These are phyloP conservation scores for Candolleomyces aberdarensis DNA, from an alignment of 768 basidiomycete genomes.

Conservation along the genomic window DNA sequence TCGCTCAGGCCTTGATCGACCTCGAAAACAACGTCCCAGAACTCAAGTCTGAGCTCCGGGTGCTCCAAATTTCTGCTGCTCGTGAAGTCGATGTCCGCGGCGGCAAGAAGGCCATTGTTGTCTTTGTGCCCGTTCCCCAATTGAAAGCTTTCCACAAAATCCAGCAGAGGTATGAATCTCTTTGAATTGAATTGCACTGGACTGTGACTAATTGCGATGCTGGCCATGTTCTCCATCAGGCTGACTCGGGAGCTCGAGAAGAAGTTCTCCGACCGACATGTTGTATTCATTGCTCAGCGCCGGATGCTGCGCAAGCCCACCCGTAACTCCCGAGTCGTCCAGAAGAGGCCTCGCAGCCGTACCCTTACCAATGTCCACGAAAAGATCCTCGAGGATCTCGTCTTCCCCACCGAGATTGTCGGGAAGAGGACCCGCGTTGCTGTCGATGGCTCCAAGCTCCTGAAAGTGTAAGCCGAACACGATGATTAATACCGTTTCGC, in stretches of 20 bases:
- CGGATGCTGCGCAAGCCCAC: slow-evolving; percentile 98
- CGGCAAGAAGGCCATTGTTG: slow-evolving; percentile 98
- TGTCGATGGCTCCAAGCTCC: slow-evolving; percentile 90
- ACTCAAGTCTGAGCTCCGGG: slow-evolving; percentile 94
- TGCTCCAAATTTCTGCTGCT: slow-evolving; percentile 96
- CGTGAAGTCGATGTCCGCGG: slow-evolving; percentile 99
- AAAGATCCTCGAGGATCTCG: slow-evolving; percentile 97
- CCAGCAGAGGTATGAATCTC: slow-evolving; percentile 75
- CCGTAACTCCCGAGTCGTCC: slow-evolving; percentile 86
- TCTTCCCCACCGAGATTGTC: slow-evolving; percentile 98
- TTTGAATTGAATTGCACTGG: slow-evolving; percentile 8
- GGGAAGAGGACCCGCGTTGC: slow-evolving; percentile 96
- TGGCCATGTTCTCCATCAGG: slow-evolving; percentile 40
- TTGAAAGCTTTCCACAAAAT: slow-evolving; percentile 98
- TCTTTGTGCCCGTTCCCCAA: slow-evolving; percentile 97
- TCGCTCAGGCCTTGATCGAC: slow-evolving; percentile 96
- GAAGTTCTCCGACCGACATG: slow-evolving; percentile 99
- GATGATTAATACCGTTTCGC: not conserved
- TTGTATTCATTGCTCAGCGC: slow-evolving; percentile 98
- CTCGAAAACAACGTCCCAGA: slow-evolving; percentile 98
- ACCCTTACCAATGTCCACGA: slow-evolving; percentile 98
- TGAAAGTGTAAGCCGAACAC: slow-evolving; percentile 83
- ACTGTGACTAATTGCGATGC: slow-evolving; percentile 9
- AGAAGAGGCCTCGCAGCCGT: slow-evolving; percentile 95
- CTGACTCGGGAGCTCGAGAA: slow-evolving; percentile 99